Evolutionary conservation across 2,329 filamentous ascomycete genomes (phyloP).

Genomic region (Mariannaea elegans): DNA sequence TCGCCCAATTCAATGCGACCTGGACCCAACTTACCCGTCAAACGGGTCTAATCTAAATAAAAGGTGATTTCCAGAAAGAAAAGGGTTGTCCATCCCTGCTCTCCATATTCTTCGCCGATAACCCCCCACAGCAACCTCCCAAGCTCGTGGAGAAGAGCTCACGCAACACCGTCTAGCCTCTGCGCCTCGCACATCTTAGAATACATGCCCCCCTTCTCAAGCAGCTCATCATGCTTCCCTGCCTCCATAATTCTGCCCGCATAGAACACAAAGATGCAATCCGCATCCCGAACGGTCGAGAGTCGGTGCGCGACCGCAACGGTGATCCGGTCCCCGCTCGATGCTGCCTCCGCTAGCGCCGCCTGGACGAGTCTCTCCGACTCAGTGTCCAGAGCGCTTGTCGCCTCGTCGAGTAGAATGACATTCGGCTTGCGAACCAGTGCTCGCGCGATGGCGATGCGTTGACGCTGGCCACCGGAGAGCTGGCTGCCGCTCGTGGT

Average conservation of each 20-base stretch:
- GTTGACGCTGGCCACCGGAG: constrained; percentile 65
- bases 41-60: too few relatives aligned
- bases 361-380: constrained; percentile 3
- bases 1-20: too few relatives aligned
- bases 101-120: too few relatives aligned
- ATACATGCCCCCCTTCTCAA: constrained; percentile 14
- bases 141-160: too few relatives aligned
- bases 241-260: constrained; percentile 35
- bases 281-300: constrained; percentile 26
- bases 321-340: constrained; percentile 15
- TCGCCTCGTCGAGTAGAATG: constrained; percentile 8
- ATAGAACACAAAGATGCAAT: constrained; percentile 47
- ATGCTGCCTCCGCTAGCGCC: constrained; percentile 2
- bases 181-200: constrained; percentile 19
- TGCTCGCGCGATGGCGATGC: constrained; percentile 65
- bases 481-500: constrained; percentile 39
- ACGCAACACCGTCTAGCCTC: neutral
- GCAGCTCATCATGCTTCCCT: constrained; percentile 8
- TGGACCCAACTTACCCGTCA: too few relatives aligned
- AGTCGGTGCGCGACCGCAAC: constrained; percentile 40
- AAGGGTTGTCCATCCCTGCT: too few relatives aligned
- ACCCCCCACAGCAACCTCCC: too few relatives aligned
- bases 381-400: constrained; percentile 12
- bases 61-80: too few relatives aligned
- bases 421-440: constrained; percentile 9